A percentile compares a stretch with the other conserved stretches of the same genome.
These are phyloP conservation scores for Syzygium aromaticum DNA, from an alignment of 345 rosid species.

Conservation along the genomic window DNA sequence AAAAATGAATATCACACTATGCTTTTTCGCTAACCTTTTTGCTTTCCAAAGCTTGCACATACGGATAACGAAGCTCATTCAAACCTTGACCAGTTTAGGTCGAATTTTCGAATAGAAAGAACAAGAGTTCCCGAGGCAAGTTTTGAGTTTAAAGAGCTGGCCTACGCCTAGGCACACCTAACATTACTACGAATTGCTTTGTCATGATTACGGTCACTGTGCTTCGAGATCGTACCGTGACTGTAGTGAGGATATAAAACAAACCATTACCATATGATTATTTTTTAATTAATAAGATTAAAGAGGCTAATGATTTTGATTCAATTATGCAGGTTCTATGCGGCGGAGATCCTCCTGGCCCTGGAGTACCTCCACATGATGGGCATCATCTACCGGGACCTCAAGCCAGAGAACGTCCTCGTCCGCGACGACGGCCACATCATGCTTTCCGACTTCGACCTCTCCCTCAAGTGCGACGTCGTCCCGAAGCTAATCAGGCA, in stretches of 20 bases:
- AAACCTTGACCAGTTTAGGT: neutral
- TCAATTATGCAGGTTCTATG: conserved; percentile 44
- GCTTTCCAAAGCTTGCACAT: no score
- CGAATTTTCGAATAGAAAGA: neutral
- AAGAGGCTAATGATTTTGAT: neutral
- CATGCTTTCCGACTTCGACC: conserved; percentile 75
- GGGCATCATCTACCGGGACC: conserved; percentile 69
- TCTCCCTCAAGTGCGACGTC: conserved; percentile 83
- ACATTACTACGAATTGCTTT: neutral
- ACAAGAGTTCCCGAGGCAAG: neutral
- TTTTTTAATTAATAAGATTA: neutral
- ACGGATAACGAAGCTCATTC: neutral
- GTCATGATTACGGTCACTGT: neutral
- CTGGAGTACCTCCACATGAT: conserved; percentile 74
- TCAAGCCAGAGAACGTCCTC: conserved; percentile 66
- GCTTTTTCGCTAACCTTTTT: no score
- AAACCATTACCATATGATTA: neutral
- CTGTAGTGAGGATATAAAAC: neutral
- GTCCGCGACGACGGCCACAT: conserved; percentile 69
- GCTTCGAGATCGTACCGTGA: neutral
- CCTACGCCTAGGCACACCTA: neutral
- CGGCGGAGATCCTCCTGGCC: conserved; percentile 59
- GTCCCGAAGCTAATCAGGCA: conserved; percentile 46
- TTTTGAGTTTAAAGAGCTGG: neutral
- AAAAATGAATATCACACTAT: no score